Evolutionary conservation across 108 stramenopile genomes (phyloP).

Genomic region (Stephanodiscus triporus): DNA sequence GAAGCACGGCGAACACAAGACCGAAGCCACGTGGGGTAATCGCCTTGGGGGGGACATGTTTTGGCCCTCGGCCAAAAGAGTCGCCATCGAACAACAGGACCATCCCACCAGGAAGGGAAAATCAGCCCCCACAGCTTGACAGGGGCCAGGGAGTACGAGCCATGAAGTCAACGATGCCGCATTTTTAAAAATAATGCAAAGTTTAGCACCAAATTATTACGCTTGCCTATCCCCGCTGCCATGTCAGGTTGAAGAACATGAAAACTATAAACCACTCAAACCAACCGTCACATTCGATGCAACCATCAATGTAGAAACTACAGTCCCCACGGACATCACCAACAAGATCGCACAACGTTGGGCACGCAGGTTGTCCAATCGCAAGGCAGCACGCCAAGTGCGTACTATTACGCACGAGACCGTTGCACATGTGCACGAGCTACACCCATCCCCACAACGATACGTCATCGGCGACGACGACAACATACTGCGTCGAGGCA

Average conservation of each 20-base stretch:
- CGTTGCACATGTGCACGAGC: too few relatives aligned
- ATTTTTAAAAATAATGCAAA: too few relatives aligned
- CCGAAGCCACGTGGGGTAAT: background rate
- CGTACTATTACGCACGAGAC: background rate
- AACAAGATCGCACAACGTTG: too few relatives aligned
- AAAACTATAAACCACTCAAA: background rate
- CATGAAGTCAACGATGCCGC: too few relatives aligned
- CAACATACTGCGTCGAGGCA: background rate
- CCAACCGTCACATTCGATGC: background rate
- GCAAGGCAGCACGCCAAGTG: background rate
- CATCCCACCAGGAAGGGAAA: too few relatives aligned
- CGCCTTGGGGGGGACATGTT: background rate
- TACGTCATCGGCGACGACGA: background rate
- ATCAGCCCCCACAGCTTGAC: too few relatives aligned
- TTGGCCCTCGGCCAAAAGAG: too few relatives aligned
- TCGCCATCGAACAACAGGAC: too few relatives aligned
- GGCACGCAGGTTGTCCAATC: too few relatives aligned
- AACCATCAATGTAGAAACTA: too few relatives aligned
- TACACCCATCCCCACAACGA: background rate
- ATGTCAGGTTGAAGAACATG: slow-evolving; percentile 1
- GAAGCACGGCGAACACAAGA: background rate
- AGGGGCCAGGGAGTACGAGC: too few relatives aligned
- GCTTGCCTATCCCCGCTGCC: background rate
- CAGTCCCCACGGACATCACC: too few relatives aligned
- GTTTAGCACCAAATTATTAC: background rate